phyloP scores from a whole-genome alignment of 2,329 filamentous ascomycete genomes.

The Penicillium capsulatum region DNA sequence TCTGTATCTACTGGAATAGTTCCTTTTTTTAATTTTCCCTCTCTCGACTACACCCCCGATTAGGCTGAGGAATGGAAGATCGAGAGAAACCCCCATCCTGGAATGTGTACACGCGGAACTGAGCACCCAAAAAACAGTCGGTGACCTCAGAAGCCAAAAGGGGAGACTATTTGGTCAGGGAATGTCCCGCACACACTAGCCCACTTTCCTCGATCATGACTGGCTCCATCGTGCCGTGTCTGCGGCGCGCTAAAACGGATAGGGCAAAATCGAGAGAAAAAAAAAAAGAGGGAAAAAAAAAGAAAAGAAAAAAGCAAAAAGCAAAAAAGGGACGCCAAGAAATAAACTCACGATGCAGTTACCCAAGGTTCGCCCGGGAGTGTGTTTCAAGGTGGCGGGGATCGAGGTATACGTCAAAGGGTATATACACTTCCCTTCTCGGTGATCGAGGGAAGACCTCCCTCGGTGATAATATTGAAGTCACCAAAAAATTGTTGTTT shows the following conservation, averaged over 20 bases:
- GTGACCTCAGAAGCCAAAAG: slow-evolving; percentile 16
- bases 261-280: slow-evolving; percentile 5
- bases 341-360: slow-evolving; percentile 26
- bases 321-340: slow-evolving; percentile 26
- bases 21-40: too few relatives aligned
- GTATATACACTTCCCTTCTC: slow-evolving; percentile 28
- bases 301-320: slow-evolving; percentile 7
- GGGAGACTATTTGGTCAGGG: slow-evolving; percentile 10
- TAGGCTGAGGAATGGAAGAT: slow-evolving; percentile 26
- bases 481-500: too few relatives aligned
- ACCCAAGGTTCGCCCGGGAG: slow-evolving; percentile 32
- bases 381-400: slow-evolving; percentile 35
- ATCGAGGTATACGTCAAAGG: slow-evolving; percentile 33
- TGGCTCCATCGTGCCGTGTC: slow-evolving; percentile 23
- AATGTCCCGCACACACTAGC: slow-evolving; percentile 20
- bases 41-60: too few relatives aligned
- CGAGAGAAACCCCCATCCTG: slow-evolving; percentile 11
- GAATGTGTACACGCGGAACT: slow-evolving; percentile 6
- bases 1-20: too few relatives aligned
- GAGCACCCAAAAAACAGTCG: slow-evolving; percentile 23
- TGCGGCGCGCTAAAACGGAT: slow-evolving; percentile 9
- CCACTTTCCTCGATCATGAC: slow-evolving; percentile 5
- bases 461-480: not conserved
- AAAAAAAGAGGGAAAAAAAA: slow-evolving; percentile 11
- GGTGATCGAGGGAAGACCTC: slow-evolving; percentile 17